Percentiles rank a stretch among this genome's conserved stretches.
phyloP scores from a whole-genome alignment of 1,284 basidiomycete species.

The Irpex rosettiformis region DNA sequence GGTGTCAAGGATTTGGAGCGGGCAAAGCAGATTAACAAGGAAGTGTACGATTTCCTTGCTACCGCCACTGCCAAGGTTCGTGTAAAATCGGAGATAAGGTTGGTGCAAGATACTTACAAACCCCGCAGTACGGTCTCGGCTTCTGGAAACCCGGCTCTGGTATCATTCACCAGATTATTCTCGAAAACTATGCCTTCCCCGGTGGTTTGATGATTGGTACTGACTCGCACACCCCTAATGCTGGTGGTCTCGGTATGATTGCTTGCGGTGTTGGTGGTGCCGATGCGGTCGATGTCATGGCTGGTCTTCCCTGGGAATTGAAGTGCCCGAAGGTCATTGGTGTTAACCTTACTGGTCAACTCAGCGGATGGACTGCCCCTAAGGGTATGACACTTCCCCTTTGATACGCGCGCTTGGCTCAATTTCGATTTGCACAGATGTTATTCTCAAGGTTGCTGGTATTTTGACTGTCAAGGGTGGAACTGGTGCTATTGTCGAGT shows the following conservation, averaged over 20 bases:
- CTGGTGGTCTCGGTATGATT: constrained; percentile 98
- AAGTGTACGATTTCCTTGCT: constrained; percentile 99
- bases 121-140: constrained; percentile 84
- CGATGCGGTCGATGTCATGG: constrained; percentile 99
- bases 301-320: constrained; percentile 96
- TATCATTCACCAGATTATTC: constrained; percentile 96
- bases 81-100: constrained; percentile 16
- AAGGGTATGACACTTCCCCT: constrained; percentile 61
- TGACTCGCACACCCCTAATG: constrained; percentile 99
- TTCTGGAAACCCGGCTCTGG: constrained; percentile 99
- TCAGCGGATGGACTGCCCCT: constrained; percentile 95
- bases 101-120: constrained; percentile 8
- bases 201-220: constrained; percentile 99
- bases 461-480: constrained; percentile 98
- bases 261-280: constrained; percentile 99
- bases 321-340: constrained; percentile 99
- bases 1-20: constrained; percentile 92
- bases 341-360: constrained; percentile 95
- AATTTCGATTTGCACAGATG: constrained; percentile 48
- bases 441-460: constrained; percentile 96
- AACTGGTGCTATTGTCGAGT: constrained; percentile 96
- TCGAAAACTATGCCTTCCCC: constrained; percentile 99
- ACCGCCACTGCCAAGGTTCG: constrained; percentile 90
- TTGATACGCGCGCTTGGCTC: constrained; percentile 7
- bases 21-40: constrained; percentile 94